phyloP scores from a whole-genome alignment of 106 monocot genomes.

The Acanthochlamys bracteata region DNA sequence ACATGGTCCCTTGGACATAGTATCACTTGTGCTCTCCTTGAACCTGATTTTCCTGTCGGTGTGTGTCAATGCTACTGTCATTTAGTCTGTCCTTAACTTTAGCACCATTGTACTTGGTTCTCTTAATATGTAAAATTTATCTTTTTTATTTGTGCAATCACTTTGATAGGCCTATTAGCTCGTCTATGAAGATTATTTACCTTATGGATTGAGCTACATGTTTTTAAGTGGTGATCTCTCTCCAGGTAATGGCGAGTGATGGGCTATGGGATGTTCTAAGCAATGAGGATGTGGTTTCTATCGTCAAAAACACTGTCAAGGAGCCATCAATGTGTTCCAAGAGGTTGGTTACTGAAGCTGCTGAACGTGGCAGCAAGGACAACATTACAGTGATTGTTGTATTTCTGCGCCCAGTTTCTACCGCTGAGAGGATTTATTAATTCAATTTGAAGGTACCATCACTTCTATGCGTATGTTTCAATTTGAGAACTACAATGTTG shows the following conservation, averaged over 20 bases:
- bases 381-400: conserved; percentile 93
- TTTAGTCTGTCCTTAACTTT: too few species aligned
- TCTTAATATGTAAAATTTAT: too few species aligned
- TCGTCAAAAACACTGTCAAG: conserved; percentile 87
- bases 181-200: too few species aligned
- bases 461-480: too few species aligned
- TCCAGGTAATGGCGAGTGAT: conserved; percentile 96
- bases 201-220: neutral
- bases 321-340: conserved; percentile 95
- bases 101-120: too few species aligned
- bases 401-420: conserved; percentile 89
- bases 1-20: too few species aligned
- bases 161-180: too few species aligned
- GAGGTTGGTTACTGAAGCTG: conserved; percentile 83
- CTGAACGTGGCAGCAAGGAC: conserved; percentile 67
- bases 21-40: too few species aligned
- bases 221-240: neutral
- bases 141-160: too few species aligned
- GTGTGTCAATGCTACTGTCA: too few species aligned
- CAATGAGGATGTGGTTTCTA: conserved; percentile 87
- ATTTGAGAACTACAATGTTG: too few species aligned
- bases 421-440: conserved; percentile 90
- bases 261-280: conserved; percentile 89
- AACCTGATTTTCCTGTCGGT: too few species aligned
- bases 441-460: neutral